Base-by-base conservation (phyloP, 768 basidiomycete genomes). In the Pulveroboletus sp. region DNA sequence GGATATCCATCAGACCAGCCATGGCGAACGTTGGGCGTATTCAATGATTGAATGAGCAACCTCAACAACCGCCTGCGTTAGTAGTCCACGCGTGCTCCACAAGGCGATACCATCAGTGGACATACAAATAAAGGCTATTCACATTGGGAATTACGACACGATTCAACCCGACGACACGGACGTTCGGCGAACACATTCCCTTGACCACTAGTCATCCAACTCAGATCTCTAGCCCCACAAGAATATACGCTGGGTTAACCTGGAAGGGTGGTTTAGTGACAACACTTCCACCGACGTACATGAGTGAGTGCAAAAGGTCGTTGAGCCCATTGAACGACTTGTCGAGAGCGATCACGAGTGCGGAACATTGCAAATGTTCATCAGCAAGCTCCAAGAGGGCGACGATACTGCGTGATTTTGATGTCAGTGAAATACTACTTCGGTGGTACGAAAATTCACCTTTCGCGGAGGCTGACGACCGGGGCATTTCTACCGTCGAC, bases 231-330 rank as follows among this genome's bases (percentile, higher is more conserved):
- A 94, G 72, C 36, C 92, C 92, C 47, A 94, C 86, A 40, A 93
- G 82, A 32, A 94, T 80, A 64, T 83, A 90, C 15, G 83, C 80
- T 27, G 85, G 77, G 62, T 89, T 80, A 50, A 85, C 81, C 60
- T 81, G 74, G 75, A 87, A 89, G 24, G 80, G 81, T 47, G 88
- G 86, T 63, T 82, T 85, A 47, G 89, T 88, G 45, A 94, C 83
- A 46, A 94, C 85, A 43, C 78, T 80, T 48, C 89, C 92, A 55
- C 91, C 91, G 46, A 93, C 88, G 69, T 94, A 94, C 88, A 94
- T 89, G 55, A 94, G 76, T 43, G 92, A 86, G 63, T 94, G 93
- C 33, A 94, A 73, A 49, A 93, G 73, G 60, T 82, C 80, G 57
- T 85, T 79, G 47, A 93, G 76, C 47, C 77, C 79, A 15, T 81